Evolutionary conservation across 1,284 basidiomycete species (phyloP).

Genomic region (Lentinula novae-zelandiae): DNA sequence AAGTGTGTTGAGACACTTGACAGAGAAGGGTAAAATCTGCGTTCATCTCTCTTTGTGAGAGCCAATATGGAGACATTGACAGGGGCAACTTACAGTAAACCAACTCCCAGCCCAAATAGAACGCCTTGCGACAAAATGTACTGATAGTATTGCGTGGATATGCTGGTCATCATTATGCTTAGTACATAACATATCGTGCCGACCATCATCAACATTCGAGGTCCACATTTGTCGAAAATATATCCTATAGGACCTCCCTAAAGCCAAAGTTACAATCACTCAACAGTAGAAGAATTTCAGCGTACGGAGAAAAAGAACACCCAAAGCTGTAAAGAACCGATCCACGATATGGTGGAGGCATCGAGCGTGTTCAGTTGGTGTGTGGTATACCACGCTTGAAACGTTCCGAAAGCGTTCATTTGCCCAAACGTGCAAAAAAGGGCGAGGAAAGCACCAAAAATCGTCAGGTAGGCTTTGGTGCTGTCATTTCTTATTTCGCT

Average conservation of each 20-base stretch:
- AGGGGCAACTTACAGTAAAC: constrained; percentile 42
- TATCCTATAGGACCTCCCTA: constrained; percentile 50
- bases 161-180: constrained; percentile 49
- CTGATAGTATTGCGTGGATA: constrained; percentile 54
- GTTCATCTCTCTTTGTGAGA: background rate
- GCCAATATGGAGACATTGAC: background rate
- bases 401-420: constrained; percentile 50
- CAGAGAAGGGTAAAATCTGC: constrained; percentile 55
- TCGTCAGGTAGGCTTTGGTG: constrained; percentile 24
- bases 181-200: constrained; percentile 40
- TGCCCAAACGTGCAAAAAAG: constrained; percentile 49
- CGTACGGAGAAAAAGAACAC: constrained; percentile 49
- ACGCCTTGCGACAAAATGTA: constrained; percentile 59
- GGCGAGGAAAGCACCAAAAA: constrained; percentile 43
- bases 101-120: constrained; percentile 56
- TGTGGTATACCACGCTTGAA: constrained; percentile 42
- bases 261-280: too few species aligned
- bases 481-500: background rate
- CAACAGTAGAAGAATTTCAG: background rate
- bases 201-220: constrained; percentile 38
- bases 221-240: constrained; percentile 49
- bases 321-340: constrained; percentile 48
- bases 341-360: constrained; percentile 47
- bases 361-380: constrained; percentile 37
- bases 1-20: constrained; percentile 55